A percentile compares a stretch with the other conserved stretches of the same genome.
Conservation (phyloP, 2,329 filamentous ascomycete species). For the Graphilbum ipis-grandicollis region DNA sequence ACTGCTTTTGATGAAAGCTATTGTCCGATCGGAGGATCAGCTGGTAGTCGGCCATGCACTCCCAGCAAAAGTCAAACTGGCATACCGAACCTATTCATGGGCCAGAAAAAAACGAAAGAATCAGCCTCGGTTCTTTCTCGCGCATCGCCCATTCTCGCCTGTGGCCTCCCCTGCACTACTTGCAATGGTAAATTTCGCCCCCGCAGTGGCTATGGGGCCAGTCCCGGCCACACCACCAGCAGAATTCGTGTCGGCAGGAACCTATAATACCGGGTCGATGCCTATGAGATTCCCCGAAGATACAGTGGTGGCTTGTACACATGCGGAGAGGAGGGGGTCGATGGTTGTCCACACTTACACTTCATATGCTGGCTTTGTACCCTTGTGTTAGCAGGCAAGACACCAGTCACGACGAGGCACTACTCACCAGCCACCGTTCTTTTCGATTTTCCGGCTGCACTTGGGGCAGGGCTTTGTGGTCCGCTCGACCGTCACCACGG, state of each 20-base stretch:
- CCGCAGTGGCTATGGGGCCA: neutral
- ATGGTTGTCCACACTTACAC: too few relatives aligned
- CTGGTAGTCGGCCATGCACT: constrained; percentile 1
- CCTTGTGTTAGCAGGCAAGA: neutral
- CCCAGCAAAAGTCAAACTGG: constrained; percentile 1
- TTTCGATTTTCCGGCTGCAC: neutral
- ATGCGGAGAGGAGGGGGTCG: too few relatives aligned
- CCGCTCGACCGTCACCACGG: neutral
- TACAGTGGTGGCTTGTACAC: too few relatives aligned
- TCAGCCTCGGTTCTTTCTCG: neutral
- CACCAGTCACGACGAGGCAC: neutral
- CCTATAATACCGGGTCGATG: too few relatives aligned
- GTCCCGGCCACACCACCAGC: neutral
- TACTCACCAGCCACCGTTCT: neutral
- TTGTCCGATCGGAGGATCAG: neutral
- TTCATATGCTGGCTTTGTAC: neutral
- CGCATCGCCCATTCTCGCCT: neutral
- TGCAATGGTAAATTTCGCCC: neutral
- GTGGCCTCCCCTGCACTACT: neutral
- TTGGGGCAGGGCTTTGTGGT: neutral
- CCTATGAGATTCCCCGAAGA: neutral
- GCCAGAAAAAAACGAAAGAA: neutral
- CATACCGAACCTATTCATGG: neutral
- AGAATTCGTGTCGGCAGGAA: neutral
- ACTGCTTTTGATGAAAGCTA: neutral